Base-by-base conservation (phyloP, 2,329 filamentous ascomycete species). In the Ceratocystiopsis brevicomis region DNA sequence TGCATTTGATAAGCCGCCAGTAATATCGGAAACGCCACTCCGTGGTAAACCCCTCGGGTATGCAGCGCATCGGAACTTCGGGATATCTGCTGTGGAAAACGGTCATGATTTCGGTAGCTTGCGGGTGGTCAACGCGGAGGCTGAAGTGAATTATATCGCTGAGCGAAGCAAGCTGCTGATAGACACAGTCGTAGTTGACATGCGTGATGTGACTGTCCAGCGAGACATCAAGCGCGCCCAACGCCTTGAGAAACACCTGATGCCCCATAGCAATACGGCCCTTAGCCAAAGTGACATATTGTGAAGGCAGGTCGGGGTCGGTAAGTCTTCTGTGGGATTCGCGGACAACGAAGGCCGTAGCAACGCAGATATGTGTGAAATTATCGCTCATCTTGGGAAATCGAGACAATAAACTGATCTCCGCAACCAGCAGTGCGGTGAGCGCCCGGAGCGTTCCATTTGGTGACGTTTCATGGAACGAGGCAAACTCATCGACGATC, bases 1-100 rank as follows among this genome's bases (percentile, higher is more conserved):
- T 79, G 45, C 83, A 88, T 53, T 72, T 76, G 42, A 95, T 78
- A 50, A 88, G 76, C 50, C 74, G 79, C 52, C 74, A 75, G 42
- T 82, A 63, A 6, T 1, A 79, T 63, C 66, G 65, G 51, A 94
- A 76, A 41, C 75, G 78, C 78, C 82, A 92, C 44, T 76, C 68
- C 42, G 67, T 64, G 1, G 67, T 60, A 15, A 81, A 63, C 0
- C 76, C 63, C 10, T 71, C 68, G 1, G 63, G 53, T 1, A 63
- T 62, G 45, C 60, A 59, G 3, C 54, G 57, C 25, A 30, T 8
- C 25, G 25, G 25, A 30, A 30, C 25, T 6, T 30, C 8, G 6
- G 25, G 25, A 11, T 30, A 9, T 11, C 6, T 11, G 6, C 10
- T 11, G 10, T 30, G 25, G 25, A 30, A 30, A 11, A 11, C 25